These are phyloP conservation scores for Penicillium antarcticum DNA, from an alignment of 495 filamentous ascomycete species.

Conservation along the genomic window DNA sequence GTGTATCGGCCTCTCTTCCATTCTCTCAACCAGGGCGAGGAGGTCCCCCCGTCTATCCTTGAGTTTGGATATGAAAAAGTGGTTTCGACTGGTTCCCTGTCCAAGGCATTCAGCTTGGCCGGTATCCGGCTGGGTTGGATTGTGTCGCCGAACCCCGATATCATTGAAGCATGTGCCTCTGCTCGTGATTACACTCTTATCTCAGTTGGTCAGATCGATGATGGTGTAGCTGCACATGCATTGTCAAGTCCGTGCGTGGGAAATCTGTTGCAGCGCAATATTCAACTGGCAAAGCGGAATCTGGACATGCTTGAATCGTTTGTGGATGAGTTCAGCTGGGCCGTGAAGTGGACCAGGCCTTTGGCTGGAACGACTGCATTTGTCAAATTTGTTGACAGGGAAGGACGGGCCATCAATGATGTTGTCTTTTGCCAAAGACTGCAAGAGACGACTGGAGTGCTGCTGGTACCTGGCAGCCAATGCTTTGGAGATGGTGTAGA, in stretches of 20 bases:
- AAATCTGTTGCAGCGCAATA: conserved; percentile 62
- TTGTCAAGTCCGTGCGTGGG: conserved; percentile 58
- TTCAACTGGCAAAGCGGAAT: conserved; percentile 66
- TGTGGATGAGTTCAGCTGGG: conserved; percentile 49
- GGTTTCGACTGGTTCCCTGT: conserved; percentile 78
- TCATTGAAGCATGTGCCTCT: conserved; percentile 61
- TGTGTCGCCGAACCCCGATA: conserved; percentile 55
- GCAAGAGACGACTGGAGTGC: conserved; percentile 64
- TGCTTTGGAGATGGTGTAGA: conserved; percentile 71
- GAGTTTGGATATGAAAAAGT: conserved; percentile 66
- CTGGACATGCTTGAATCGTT: conserved; percentile 62
- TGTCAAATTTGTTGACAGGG: conserved; percentile 57
- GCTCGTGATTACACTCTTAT: conserved; percentile 87
- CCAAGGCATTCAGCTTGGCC: conserved; percentile 80
- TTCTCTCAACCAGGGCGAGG: conserved; percentile 48
- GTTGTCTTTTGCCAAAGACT: conserved; percentile 65
- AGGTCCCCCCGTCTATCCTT: conserved; percentile 63
- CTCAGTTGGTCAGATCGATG: conserved; percentile 76
- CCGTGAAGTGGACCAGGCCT: conserved; percentile 68
- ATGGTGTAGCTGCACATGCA: conserved; percentile 71
- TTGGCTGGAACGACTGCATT: conserved; percentile 81
- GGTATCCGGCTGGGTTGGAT: conserved; percentile 84
- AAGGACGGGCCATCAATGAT: conserved; percentile 65
- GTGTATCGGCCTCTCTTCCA: conserved; percentile 88
- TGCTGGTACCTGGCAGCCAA: conserved; percentile 69